Evolutionary conservation across 192 early-diverging fungal genomes (phyloP).

Genomic region (Podila verticillata): DNA sequence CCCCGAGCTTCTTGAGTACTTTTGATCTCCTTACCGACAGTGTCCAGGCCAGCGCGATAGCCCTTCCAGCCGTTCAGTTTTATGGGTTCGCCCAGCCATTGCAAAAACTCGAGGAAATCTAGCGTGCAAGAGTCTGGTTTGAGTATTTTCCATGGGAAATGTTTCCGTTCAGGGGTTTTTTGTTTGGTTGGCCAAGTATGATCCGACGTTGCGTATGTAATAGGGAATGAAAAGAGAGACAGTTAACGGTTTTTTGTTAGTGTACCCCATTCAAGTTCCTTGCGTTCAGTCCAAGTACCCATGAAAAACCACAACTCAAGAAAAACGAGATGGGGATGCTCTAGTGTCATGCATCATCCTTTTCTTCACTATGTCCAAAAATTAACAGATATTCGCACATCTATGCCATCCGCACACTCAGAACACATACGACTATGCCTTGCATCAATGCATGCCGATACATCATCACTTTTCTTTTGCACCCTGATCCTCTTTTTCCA

Average conservation of each 20-base stretch:
- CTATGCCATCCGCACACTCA: background rate
- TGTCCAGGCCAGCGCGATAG: conserved; percentile 75
- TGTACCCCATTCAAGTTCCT: too few species aligned
- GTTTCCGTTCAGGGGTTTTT: background rate
- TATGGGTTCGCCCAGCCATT: conserved; percentile 76
- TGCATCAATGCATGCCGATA: background rate
- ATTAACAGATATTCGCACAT: too few species aligned
- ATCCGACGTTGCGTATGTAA: background rate
- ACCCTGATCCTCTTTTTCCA: background rate
- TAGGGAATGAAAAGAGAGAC: background rate
- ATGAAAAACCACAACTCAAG: too few species aligned
- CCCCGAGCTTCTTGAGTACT: too few species aligned
- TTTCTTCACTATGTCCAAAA: too few species aligned
- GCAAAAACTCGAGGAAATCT: conserved; percentile 70
- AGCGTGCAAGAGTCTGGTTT: conserved; percentile 65
- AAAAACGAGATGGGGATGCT: too few species aligned
- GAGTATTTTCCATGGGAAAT: too few species aligned
- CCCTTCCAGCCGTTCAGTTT: conserved; percentile 75
- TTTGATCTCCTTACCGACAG: conserved; percentile 53
- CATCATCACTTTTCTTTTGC: too few species aligned
- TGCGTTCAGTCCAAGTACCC: too few species aligned
- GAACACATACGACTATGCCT: background rate
- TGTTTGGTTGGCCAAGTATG: background rate
- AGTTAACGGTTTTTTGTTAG: too few species aligned
- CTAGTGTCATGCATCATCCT: too few species aligned